phyloP scores from a whole-genome alignment of 768 basidiomycete species.

The Auricularia auricula-judae region DNA sequence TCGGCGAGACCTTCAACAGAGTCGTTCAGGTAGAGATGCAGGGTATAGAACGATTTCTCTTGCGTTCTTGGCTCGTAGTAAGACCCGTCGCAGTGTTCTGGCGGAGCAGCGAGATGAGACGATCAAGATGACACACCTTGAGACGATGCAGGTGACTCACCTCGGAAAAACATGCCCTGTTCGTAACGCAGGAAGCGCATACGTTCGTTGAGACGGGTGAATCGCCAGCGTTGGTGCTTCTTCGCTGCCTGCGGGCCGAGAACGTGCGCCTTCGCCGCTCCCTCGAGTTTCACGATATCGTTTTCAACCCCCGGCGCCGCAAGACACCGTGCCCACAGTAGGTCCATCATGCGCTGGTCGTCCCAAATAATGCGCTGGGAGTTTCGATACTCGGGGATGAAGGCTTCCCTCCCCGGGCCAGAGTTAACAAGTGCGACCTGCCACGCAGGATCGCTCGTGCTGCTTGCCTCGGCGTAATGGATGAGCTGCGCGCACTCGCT shows the following conservation, averaged over 20 bases:
- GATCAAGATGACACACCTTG: neutral
- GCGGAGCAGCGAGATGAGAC: neutral
- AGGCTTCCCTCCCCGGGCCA: neutral
- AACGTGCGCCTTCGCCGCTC: neutral
- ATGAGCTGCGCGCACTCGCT: conserved; percentile 4
- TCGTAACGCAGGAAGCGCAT: conserved; percentile 6
- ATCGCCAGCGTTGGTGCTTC: neutral
- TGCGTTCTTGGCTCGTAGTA: neutral
- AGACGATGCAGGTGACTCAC: neutral
- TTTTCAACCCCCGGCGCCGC: neutral
- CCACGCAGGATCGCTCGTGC: neutral
- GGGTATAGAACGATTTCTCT: conserved; percentile 3
- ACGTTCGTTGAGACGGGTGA: conserved; percentile 4
- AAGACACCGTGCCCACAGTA: conserved; percentile 1
- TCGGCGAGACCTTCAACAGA: neutral
- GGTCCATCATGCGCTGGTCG: conserved; percentile 3
- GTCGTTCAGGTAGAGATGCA: conserved; percentile 7
- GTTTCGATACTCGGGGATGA: conserved; percentile 4
- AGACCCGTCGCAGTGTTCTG: conserved; percentile 6
- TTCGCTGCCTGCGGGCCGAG: neutral
- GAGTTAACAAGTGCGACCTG: conserved; percentile 1
- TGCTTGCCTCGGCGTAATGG: conserved; percentile 1
- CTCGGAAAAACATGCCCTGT: conserved; percentile 3
- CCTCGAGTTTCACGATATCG: neutral
- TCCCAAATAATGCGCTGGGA: conserved; percentile 7